Percentiles rank a stretch among this genome's conserved stretches.
Evolutionary conservation across 2,329 filamentous ascomycete genomes (phyloP).

Genomic region (Neonectria magnoliae): DNA sequence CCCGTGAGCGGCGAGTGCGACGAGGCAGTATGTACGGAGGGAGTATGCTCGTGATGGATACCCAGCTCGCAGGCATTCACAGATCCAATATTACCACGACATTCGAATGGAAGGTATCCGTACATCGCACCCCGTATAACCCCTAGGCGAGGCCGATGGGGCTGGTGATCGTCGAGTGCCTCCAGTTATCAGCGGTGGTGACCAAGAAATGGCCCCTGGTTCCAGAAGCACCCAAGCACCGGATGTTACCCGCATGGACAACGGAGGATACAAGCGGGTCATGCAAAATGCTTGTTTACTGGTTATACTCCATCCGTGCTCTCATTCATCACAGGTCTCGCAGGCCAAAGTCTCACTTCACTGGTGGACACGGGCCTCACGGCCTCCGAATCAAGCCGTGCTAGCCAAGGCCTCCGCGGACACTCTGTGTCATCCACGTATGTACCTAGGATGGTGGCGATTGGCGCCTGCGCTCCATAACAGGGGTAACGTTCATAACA

Average conservation of each 20-base stretch:
- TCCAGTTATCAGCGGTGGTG: neutral
- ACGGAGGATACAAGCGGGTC: constrained; percentile 31
- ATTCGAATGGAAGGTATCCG: neutral
- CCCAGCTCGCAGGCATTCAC: neutral
- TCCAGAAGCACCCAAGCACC: constrained; percentile 10
- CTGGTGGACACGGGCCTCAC: constrained; percentile 2
- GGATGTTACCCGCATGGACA: constrained; percentile 33
- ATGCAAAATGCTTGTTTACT: constrained; percentile 42
- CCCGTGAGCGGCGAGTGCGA: neutral
- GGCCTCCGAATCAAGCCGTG: neutral
- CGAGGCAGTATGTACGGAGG: neutral
- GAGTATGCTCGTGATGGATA: neutral
- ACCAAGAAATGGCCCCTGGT: constrained; percentile 2
- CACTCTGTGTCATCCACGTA: neutral
- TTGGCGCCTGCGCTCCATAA: neutral
- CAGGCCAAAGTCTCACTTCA: neutral
- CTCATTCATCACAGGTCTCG: constrained; percentile 2
- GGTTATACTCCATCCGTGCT: constrained; percentile 23
- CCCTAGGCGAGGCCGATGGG: constrained; percentile 1
- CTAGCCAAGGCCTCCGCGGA: constrained; percentile 7
- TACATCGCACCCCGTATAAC: neutral
- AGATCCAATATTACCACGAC: neutral
- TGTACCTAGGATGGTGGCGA: neutral
- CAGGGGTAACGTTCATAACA: neutral
- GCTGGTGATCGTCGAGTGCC: constrained; percentile 4